phyloP scores from a whole-genome alignment of 2,329 filamentous ascomycete species.

The Diaporthe ampelina region DNA sequence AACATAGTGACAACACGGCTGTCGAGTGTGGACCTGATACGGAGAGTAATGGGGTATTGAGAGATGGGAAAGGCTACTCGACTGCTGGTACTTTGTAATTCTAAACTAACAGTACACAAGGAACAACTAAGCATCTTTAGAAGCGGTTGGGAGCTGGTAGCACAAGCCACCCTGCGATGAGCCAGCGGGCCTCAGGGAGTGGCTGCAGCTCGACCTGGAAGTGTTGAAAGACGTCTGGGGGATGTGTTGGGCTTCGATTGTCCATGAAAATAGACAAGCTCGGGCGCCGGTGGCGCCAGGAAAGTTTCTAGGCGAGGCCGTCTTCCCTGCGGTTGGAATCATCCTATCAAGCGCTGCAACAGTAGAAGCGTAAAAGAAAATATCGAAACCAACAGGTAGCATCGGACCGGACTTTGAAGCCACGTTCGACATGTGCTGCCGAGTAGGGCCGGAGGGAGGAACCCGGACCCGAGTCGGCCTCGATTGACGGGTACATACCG shows the following conservation, averaged over 20 bases:
- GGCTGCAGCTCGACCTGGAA: background rate
- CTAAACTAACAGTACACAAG: background rate
- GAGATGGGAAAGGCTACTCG: background rate
- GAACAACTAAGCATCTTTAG: background rate
- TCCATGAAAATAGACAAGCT: background rate
- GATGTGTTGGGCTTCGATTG: background rate
- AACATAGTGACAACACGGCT: background rate
- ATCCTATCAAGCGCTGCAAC: background rate
- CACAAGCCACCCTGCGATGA: background rate
- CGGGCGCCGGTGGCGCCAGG: too few relatives aligned
- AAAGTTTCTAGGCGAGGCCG: background rate
- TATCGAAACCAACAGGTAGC: background rate
- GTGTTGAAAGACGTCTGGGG: background rate
- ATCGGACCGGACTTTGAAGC: background rate
- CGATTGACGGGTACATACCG: background rate
- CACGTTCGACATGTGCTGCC: background rate
- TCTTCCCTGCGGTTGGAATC: background rate
- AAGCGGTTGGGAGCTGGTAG: background rate
- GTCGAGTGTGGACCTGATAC: background rate
- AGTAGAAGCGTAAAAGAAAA: too few relatives aligned
- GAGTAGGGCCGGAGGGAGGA: background rate
- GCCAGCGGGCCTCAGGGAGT: background rate
- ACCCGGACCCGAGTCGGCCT: background rate
- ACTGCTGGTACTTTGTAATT: too few relatives aligned
- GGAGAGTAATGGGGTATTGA: background rate